Evolutionary conservation across 225 moss, liverwort and hornwort species (phyloP), one percentile per base, ranked within the genome.

Genomic region (Physcomitrium patens): DNA sequence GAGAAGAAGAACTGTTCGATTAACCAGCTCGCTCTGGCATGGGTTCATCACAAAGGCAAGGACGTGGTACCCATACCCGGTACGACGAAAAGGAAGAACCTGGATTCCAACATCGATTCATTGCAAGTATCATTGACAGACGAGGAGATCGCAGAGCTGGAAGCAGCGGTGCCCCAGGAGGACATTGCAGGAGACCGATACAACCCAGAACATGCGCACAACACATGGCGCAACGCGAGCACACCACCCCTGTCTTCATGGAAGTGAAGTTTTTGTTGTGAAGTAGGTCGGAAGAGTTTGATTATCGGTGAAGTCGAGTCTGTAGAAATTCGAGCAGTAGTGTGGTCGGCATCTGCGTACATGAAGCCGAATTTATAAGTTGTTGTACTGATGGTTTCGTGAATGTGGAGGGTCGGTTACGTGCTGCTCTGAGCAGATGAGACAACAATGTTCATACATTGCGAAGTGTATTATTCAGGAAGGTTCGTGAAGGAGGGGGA

Each of bases 81-180:
- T 72, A 74, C 72, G 55, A 83, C 80, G 6, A 87, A 81, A 43
- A 9, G 20, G 8, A 74, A 73, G 18, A 90, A 90, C 52, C 20
- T 90, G 15, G 73, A 81, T 37, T 87, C 84, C 58, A 90, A 90
- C 37, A 65, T 80, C 5, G 77, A 66, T 3, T 44, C 85, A 60
- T 37, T 83, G 10, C 28, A 37, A 10, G 43, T 90, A 28, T 37
- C 76, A 16, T 37, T 87, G 22, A 68, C 71, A 2, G 13, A 51
- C 0, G 80, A 81, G 52, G 87, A 87, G 15, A 19, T 90, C 0
- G 65, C 53, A 44, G 78, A 85, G 42, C 71, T 86, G 41, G 82
- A 76, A 54, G 82, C 62, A 12, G 76, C 78, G 5, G 82, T 87
- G 42, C 87, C 87, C 0, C 5, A 1, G 1, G 61, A 71, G 0